Conservation (phyloP, 2,329 filamentous ascomycete genomes). For the Pseudogymnoascus sp. region DNA sequence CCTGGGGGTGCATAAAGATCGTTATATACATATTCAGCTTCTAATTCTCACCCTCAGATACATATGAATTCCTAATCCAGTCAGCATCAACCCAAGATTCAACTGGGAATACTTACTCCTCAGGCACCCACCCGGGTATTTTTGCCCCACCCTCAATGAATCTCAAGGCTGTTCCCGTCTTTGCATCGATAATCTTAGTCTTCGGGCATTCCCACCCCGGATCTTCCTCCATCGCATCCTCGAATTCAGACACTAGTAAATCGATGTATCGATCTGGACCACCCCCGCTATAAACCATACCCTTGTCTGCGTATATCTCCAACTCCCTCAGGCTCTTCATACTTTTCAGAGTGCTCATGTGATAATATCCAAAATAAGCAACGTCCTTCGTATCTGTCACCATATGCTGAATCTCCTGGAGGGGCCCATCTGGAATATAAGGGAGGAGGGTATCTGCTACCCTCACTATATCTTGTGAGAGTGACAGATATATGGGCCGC, state of each 20-base stretch:
- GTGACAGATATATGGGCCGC: conserved; percentile 19
- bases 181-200: conserved; percentile 17
- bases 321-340: conserved; percentile 23
- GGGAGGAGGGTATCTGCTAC: conserved; percentile 18
- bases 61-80: not conserved
- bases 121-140: conserved; percentile 16
- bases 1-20: too few relatives aligned
- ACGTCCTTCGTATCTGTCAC: conserved; percentile 20
- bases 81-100: not conserved
- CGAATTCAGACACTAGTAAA: conserved; percentile 19
- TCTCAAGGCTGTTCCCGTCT: conserved; percentile 16
- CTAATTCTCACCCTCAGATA: not conserved
- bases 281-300: conserved; percentile 11
- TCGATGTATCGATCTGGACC: conserved; percentile 10
- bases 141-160: conserved; percentile 19
- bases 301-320: conserved; percentile 15
- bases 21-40: not conserved
- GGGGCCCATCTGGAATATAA: conserved; percentile 17
- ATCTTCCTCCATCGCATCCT: conserved; percentile 15
- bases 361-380: conserved; percentile 24
- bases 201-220: conserved; percentile 23
- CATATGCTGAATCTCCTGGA: conserved; percentile 17
- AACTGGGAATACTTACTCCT: conserved; percentile 15
- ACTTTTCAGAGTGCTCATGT: conserved; percentile 19
- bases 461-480: conserved; percentile 18